phyloP scores from a whole-genome alignment of 2,329 filamentous ascomycete species.

The Colletotrichum lupini region DNA sequence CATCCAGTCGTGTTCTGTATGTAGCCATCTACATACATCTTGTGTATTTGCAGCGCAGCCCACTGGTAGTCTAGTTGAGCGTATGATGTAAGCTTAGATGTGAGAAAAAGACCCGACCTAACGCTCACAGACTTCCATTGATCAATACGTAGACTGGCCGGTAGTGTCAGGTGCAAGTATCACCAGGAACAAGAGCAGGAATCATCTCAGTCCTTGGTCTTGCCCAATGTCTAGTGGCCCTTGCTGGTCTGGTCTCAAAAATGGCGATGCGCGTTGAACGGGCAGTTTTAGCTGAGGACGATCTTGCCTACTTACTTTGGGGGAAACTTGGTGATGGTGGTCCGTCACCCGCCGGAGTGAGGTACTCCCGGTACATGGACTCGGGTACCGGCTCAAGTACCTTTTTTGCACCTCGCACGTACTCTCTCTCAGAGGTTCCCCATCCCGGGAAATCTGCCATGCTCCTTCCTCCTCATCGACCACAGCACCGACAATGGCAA shows the following conservation, averaged over 20 bases:
- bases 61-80: neutral
- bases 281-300: conserved; percentile 20
- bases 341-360: conserved; percentile 18
- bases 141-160: neutral
- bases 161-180: neutral
- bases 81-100: neutral
- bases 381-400: conserved; percentile 15
- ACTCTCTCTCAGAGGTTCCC: neutral
- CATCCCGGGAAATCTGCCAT: neutral
- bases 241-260: conserved; percentile 22
- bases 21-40: neutral
- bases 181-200: neutral
- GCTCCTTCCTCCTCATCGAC: neutral
- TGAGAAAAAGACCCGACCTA: neutral
- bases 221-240: neutral
- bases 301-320: neutral
- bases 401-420: conserved; percentile 8
- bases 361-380: conserved; percentile 19
- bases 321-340: neutral
- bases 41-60: neutral
- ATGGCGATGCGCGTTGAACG: conserved; percentile 9
- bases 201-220: neutral
- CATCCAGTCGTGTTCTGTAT: neutral
- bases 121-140: conserved; percentile 15
- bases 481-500: neutral